phyloP scores from a whole-genome alignment of 2,329 filamentous ascomycete species.

The Diaporthe capsici region DNA sequence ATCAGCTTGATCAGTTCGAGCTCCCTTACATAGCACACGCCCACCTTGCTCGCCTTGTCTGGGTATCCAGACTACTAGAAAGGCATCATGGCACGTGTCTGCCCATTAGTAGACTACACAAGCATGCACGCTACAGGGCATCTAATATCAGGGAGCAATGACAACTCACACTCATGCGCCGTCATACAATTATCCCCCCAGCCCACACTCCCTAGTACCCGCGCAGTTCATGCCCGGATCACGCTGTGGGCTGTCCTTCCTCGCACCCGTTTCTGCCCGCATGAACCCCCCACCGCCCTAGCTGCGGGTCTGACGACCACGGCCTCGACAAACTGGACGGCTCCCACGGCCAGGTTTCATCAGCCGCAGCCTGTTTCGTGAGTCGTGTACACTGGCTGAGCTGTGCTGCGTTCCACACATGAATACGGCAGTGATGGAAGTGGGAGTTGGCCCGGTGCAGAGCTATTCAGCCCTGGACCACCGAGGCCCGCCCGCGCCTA shows the following conservation, averaged over 20 bases:
- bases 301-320: slow-evolving; percentile 18
- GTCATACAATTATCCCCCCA: not conserved
- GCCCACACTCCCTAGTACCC: not conserved
- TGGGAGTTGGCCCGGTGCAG: not conserved
- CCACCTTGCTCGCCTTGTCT: not conserved
- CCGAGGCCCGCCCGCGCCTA: slow-evolving; percentile 21
- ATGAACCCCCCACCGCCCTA: slow-evolving; percentile 30
- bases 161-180: slow-evolving; percentile 1
- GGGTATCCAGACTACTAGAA: not conserved
- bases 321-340: slow-evolving; percentile 18
- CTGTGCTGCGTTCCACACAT: not conserved
- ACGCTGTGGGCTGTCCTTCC: slow-evolving; percentile 8
- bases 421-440: not conserved
- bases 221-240: not conserved
- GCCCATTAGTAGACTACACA: not conserved
- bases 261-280: slow-evolving; percentile 13
- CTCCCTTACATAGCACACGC: slow-evolving; percentile 24
- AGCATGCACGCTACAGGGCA: not conserved
- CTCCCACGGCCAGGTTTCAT: slow-evolving; percentile 36
- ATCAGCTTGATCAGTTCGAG: slow-evolving; percentile 6
- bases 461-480: not conserved
- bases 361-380: slow-evolving; percentile 36
- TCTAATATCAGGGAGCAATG: slow-evolving; percentile 26
- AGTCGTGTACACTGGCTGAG: slow-evolving; percentile 22
- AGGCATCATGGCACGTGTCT: not conserved